Base-by-base conservation (phyloP, 129 eudicot genomes). In the Rutidosis leptorrhynchoides region DNA sequence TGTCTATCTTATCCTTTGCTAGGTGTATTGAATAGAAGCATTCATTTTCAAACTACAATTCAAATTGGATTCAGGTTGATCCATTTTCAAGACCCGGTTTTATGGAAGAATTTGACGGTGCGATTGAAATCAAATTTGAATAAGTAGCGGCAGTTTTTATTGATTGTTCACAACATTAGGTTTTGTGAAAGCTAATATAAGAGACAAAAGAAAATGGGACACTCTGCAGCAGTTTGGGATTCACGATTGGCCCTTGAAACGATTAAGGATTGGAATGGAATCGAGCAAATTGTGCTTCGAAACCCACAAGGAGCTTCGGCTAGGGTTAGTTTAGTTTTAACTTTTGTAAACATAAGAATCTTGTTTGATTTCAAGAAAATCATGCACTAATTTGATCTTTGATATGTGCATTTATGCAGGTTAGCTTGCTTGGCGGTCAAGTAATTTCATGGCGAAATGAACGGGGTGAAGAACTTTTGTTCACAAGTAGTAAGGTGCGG, bases 401-500 rank as follows among this genome's bases (percentile, higher is more conserved):
- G 17, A 48, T 60, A 23, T 59, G 17, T 30, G 40, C 22, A 15
- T 35, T 9, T 70, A 45, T 82, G 22, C 80, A 88, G 98, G 88
- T 93, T 25, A 93, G 86, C 79, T 69, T 93, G 81, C 92, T 76
- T 28, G 95, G 96, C 58, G 98, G 95, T 54, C 98, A 93, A 30
- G 95, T 89, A 55, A 80, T 71, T 56, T 93, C 98, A 28, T 93
- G 98, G 98, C 80, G 90, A 73, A 88, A 80, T 64, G 89, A 80
- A 65, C 78, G 84, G 24, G 98, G 98, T 4, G 96, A 93, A 71
- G 96, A 88, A 57, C 96, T 88, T 74, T 67, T 93, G 26, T 93
- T 93, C 78, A 85, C 91, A 14, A 86, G 96, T 59, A 85, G 78
- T 60, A 88, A 93, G 98, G 98, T 93, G 70, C 14, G n/a, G 75